Conservation (phyloP, 345 rosid species). For the Bruguiera gymnorhiza region DNA sequence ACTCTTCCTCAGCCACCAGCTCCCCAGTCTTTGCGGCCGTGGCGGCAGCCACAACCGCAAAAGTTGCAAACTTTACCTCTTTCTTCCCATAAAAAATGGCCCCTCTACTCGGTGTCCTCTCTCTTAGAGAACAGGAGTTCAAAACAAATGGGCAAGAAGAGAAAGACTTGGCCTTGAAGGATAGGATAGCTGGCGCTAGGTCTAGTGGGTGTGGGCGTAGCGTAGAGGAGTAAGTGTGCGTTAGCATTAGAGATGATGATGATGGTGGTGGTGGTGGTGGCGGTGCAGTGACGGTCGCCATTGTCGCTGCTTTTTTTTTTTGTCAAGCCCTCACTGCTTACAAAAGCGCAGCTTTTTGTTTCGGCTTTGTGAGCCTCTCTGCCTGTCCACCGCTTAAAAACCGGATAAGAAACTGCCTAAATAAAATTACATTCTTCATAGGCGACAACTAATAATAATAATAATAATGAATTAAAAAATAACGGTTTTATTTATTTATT, state of each 20-base stretch:
- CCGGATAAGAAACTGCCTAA: constrained; percentile 4
- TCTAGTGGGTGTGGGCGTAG: constrained; percentile 42
- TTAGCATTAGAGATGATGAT: constrained; percentile 50
- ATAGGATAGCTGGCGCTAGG: constrained; percentile 41
- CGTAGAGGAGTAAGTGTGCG: constrained; percentile 43
- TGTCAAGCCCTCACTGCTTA: neutral
- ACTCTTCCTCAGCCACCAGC: constrained; percentile 37
- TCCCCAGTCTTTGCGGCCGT: constrained; percentile 51
- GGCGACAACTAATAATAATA: too few relatives aligned
- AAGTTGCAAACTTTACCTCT: constrained; percentile 25
- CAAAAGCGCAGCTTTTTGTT: neutral
- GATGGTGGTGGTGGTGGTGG: constrained; percentile 18
- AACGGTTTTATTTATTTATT: too few relatives aligned
- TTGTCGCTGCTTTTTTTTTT: constrained; percentile 15
- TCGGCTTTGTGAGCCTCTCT: constrained; percentile 4
- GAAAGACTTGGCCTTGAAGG: constrained; percentile 46
- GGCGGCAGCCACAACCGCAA: constrained; percentile 35
- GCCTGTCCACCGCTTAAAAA: neutral
- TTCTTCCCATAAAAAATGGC: constrained; percentile 14
- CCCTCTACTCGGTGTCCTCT: constrained; percentile 24
- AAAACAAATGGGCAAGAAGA: constrained; percentile 40
- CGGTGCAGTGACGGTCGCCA: constrained; percentile 53
- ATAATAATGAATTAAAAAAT: too few relatives aligned
- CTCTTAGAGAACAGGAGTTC: constrained; percentile 17
- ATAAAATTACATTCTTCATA: constrained; percentile 4